Conservation (phyloP, 2,329 filamentous ascomycete species). For the Aspergillus phoenicis region DNA sequence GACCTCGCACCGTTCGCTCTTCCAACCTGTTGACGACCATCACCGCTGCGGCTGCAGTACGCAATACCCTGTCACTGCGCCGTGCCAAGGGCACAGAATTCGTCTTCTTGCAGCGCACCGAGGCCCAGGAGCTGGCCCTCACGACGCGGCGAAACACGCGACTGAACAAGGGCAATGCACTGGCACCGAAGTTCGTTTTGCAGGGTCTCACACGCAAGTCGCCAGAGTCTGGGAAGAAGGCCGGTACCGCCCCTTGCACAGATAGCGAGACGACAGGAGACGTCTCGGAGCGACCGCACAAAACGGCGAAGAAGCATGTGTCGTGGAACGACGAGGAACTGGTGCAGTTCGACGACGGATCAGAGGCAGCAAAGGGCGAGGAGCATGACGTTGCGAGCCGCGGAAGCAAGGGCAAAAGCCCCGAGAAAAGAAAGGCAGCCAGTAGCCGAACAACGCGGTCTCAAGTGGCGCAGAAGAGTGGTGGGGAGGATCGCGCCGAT, state of each 20-base stretch:
- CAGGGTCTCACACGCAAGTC: conserved; percentile 28
- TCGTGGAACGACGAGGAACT: conserved; percentile 44
- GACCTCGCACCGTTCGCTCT: conserved; percentile 25
- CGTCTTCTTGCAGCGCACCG: conserved; percentile 45
- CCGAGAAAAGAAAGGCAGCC: conserved; percentile 28
- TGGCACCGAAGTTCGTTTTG: conserved; percentile 36
- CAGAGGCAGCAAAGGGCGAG: conserved; percentile 16
- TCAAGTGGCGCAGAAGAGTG: conserved; percentile 24
- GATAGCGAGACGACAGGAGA: conserved; percentile 11
- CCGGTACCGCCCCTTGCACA: not conserved
- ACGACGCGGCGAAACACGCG: conserved; percentile 47
- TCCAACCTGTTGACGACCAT: conserved; percentile 21
- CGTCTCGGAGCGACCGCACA: conserved; percentile 10
- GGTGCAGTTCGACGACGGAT: conserved; percentile 36
- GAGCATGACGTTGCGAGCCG: conserved; percentile 24
- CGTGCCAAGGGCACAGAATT: conserved; percentile 50
- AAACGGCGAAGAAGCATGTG: conserved; percentile 33
- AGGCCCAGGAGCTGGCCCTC: conserved; percentile 46
- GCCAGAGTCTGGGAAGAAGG: conserved; percentile 1
- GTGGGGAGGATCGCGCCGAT: conserved; percentile 22
- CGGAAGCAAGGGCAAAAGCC: conserved; percentile 20
- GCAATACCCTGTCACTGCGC: conserved; percentile 46
- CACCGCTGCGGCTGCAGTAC: conserved; percentile 29
- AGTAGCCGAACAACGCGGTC: conserved; percentile 30
- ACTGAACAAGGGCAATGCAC: conserved; percentile 44